Evolutionary conservation across 257 asterid genomes (phyloP), one percentile per base, ranked within the genome.

Genomic region (Capsicum chinense): DNA sequence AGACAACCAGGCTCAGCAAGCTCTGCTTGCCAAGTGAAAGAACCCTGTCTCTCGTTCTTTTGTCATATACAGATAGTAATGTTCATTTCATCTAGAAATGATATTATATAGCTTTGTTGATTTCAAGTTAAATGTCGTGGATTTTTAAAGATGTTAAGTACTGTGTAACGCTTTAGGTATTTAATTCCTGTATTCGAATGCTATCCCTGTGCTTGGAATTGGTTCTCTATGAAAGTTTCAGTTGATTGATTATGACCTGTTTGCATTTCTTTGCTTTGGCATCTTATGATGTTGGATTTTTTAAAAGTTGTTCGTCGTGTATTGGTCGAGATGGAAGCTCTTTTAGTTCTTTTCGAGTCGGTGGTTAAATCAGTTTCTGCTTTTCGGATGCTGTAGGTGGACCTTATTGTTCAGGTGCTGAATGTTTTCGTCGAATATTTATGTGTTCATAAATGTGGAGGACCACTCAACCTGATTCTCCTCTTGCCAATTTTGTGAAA

Each of bases 1-100:
- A 86, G 93, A 90, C 82, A 87, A 33, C 74, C 93, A 87, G 85
- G 91, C 91, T 48, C 88, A 89, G 87, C 89, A 85, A 86, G 84
- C 69, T 56, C 81, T 87, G 85, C 85, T 88, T 81, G 93, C 92
- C 56, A 87, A 91, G 85, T 89, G 91, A 89, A 79, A 63, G 59
- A 56, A 54, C 44, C 33, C 33, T 74, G 35, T 59, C 52, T 54
- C 60, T 44, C 52, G 57, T 59, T 69, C 85, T 80, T 64, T 8
- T 57, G 6, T 44, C 44, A 16, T 80, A 56, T 13, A 64, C 74
- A 70, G 60, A 73, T 56, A 63, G 62, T 82, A 8, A 63, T 8
- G 39, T 64, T 66, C 85, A 83, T 83, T 67, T 83, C 80, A 16
- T 68, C 56, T 68, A 54, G 80, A 83, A 83, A 54, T 83, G 85